phyloP scores from a whole-genome alignment of 768 basidiomycete species.

The Boletus speciosus region DNA sequence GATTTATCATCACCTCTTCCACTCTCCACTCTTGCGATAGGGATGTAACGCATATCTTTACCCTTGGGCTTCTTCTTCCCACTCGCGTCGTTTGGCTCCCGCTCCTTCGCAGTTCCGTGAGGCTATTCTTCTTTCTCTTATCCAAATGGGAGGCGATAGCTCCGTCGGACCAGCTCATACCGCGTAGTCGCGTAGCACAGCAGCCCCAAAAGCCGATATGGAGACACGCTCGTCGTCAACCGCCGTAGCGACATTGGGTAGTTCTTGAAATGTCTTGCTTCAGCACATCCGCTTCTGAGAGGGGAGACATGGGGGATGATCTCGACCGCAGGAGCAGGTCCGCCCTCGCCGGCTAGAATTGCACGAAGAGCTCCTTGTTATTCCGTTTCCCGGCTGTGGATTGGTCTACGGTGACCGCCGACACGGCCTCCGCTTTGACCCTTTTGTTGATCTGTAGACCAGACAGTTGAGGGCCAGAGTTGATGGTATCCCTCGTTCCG shows the following conservation, averaged over 20 bases:
- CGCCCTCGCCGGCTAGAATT: constrained; percentile 54
- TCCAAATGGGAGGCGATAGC: constrained; percentile 60
- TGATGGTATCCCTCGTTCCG: constrained; percentile 71
- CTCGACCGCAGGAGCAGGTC: constrained; percentile 45
- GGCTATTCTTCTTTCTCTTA: constrained; percentile 49
- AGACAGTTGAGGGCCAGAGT: constrained; percentile 66
- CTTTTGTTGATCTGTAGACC: constrained; percentile 57
- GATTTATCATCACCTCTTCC: constrained; percentile 29
- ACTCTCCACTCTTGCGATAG: constrained; percentile 70
- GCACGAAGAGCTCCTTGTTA: constrained; percentile 81
- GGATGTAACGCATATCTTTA: constrained; percentile 77
- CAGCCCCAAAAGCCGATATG: constrained; percentile 89
- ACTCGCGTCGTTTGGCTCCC: constrained; percentile 66
- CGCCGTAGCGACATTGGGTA: constrained; percentile 71
- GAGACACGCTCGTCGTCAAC: constrained; percentile 91
- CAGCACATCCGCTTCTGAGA: constrained; percentile 80
- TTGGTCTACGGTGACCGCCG: constrained; percentile 2
- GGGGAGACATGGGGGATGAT: constrained; percentile 57
- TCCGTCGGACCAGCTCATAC: constrained; percentile 96
- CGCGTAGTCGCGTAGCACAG: constrained; percentile 83
- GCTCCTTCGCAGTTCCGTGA: constrained; percentile 86
- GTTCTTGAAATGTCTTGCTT: constrained; percentile 80
- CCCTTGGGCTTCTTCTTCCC: constrained; percentile 44
- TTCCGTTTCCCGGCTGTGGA: constrained; percentile 48
- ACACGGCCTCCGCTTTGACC: constrained; percentile 23